Evolutionary conservation across 305 asterid species (phyloP).

Genomic region (Ajuga reptans): DNA sequence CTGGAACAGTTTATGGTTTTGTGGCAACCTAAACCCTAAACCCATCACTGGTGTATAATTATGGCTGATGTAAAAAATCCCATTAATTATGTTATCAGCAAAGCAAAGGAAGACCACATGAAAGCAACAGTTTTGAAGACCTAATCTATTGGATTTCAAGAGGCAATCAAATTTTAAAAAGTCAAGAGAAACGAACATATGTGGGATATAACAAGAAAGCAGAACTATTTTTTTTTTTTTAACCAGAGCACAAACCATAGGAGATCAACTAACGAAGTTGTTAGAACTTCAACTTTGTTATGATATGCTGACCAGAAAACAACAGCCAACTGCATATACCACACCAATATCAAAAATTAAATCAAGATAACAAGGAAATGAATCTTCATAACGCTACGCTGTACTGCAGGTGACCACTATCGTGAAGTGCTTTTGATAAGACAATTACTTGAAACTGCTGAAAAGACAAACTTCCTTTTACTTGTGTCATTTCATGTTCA

Average conservation of each 20-base stretch:
- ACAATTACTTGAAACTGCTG: constrained; percentile 1
- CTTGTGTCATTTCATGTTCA: neutral
- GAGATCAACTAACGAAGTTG: constrained; percentile 2
- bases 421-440: neutral
- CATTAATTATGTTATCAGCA: neutral
- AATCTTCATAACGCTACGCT: constrained; percentile 14
- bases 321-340: neutral
- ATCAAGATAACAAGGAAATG: neutral
- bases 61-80: neutral
- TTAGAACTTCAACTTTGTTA: neutral
- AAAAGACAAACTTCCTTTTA: neutral
- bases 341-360: neutral
- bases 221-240: too few relatives aligned
- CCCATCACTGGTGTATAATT: neutral
- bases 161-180: constrained; percentile 8
- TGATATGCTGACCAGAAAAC: neutral
- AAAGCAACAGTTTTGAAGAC: neutral
- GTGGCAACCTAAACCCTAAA: neutral
- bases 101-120: neutral
- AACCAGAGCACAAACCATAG: constrained; percentile 15
- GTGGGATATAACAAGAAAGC: too few relatives aligned
- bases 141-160: neutral
- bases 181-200: neutral
- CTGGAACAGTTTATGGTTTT: neutral
- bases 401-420: neutral